Percentiles rank a stretch among this genome's conserved stretches.
Conservation (phyloP, 371 early-diverging fungal genomes). For the Dichotomocladium elegans region DNA sequence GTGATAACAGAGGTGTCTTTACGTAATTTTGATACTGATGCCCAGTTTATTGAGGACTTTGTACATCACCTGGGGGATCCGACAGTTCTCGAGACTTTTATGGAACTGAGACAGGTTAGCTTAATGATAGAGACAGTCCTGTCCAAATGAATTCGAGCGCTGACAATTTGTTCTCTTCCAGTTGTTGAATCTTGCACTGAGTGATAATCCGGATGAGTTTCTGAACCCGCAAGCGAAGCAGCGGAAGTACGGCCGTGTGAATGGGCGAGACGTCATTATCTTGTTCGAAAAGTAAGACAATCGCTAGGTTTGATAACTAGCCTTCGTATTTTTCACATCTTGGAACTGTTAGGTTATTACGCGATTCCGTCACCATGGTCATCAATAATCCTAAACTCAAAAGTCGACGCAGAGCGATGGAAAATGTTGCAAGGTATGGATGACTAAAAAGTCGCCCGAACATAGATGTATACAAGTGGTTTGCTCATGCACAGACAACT, state of each 20-base stretch:
- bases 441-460: too few species aligned
- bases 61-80: slow-evolving; percentile 62
- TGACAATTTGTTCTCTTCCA: too few species aligned
- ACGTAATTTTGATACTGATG: slow-evolving; percentile 67
- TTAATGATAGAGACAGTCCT: too few species aligned
- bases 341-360: slow-evolving; percentile 14
- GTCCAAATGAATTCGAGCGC: too few species aligned
- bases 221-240: slow-evolving; percentile 56
- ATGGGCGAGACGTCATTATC: slow-evolving; percentile 57
- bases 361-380: slow-evolving; percentile 8
- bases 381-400: slow-evolving; percentile 9
- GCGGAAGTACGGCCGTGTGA: slow-evolving; percentile 61
- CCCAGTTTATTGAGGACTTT: slow-evolving; percentile 73
- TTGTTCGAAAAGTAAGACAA: slow-evolving; percentile 77
- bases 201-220: slow-evolving; percentile 75
- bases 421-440: slow-evolving; percentile 46
- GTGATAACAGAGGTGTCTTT: slow-evolving; percentile 62
- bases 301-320: too few species aligned
- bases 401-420: slow-evolving; percentile 39
- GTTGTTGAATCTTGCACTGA: slow-evolving; percentile 58
- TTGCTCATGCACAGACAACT: too few species aligned
- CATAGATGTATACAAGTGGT: too few species aligned
- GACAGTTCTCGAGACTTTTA: slow-evolving; percentile 65
- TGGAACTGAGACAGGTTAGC: slow-evolving; percentile 71
- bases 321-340: not conserved